Base-by-base conservation (phyloP, 2,329 filamentous ascomycete genomes). In the Fusarium palustre region DNA sequence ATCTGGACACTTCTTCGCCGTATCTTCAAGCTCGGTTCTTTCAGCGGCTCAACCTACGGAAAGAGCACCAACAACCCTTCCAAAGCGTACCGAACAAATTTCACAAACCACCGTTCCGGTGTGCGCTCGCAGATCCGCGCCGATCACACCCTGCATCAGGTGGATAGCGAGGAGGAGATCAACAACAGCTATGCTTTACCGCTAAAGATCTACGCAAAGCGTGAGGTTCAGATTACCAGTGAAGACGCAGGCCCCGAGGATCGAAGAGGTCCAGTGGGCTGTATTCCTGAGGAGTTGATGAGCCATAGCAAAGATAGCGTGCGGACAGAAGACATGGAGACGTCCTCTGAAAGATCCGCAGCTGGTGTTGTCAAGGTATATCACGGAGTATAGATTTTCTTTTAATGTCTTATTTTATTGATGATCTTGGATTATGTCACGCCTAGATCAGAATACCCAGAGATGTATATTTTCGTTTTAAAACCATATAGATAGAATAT, bases 1-100 rank as follows among this genome's bases (percentile, higher is more conserved):
- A 79, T 78, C 34, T 82, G 81, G 81, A 80, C 80, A 1, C 71
- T 81, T 7, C 64, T 81, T 18, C 80, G 78, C 25, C 75, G 76
- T 15, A 61, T 77, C 34, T 79, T 82, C 70, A 76, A 76, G 64
- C 70, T 81, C 31, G 72, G 70, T 31, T 78, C 80, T 5, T 79
- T 80, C 66, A 71, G 71, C 60, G 76, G 73, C 22, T 77, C 76
- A 10, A 74, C 77, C 3, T 75, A 76, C 25, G 66, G 66, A 50
- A 76, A 76, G 60, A 55, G 69, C 41, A 69, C 73, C 11, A 73
- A 61, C 10, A 66, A 74, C 18, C 73, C 72, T 2, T 74, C 72
- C 18, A 74, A 74, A 15, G 62, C 71, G 12, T 76, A 75, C 47
- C 64, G 71, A 30, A 66, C 71, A 42, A 73, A 59, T 71, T 78